Evolutionary conservation across 2,329 filamentous ascomycete species (phyloP).

Genomic region (Cladobotryum protrusum): DNA sequence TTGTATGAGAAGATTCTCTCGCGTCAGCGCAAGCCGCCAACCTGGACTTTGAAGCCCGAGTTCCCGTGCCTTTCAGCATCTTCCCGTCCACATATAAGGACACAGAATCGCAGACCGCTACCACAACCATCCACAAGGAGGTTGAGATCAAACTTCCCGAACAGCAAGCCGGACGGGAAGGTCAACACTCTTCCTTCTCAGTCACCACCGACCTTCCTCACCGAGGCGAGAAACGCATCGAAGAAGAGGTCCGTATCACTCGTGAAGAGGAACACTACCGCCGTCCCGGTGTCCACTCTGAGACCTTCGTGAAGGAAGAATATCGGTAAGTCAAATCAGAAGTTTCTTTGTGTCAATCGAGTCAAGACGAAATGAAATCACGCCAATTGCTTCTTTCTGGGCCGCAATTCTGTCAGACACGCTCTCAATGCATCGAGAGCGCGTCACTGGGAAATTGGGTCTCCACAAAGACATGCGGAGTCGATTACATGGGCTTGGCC

Average conservation of each 20-base stretch:
- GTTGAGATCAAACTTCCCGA: conserved; percentile 68
- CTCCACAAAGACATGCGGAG: too few species aligned
- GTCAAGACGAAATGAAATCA: too few species aligned
- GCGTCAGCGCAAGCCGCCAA: conserved; percentile 76
- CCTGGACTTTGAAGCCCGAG: conserved; percentile 99
- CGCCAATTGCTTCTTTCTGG: too few species aligned
- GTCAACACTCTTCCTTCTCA: conserved; percentile 74
- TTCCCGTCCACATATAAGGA: conserved; percentile 95
- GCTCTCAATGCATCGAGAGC: too few species aligned
- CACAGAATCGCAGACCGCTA: conserved; percentile 42
- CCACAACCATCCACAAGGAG: conserved; percentile 69
- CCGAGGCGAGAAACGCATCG: conserved; percentile 54
- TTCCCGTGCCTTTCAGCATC: conserved; percentile 99
- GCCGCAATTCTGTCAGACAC: too few species aligned
- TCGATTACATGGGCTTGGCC: too few species aligned
- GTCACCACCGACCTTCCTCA: conserved; percentile 56
- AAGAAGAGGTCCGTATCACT: conserved; percentile 80
- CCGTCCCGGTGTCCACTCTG: conserved; percentile 59
- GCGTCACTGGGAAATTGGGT: too few species aligned
- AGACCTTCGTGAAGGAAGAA: conserved; percentile 46
- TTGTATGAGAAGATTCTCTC: conserved; percentile 60
- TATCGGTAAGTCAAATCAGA: conserved; percentile 40
- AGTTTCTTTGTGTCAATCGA: neutral
- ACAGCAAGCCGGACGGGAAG: conserved; percentile 93
- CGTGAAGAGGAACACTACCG: conserved; percentile 70